These are phyloP conservation scores for Arachis stenosperma DNA, from an alignment of 306 rosid genomes.

Conservation along the genomic window DNA sequence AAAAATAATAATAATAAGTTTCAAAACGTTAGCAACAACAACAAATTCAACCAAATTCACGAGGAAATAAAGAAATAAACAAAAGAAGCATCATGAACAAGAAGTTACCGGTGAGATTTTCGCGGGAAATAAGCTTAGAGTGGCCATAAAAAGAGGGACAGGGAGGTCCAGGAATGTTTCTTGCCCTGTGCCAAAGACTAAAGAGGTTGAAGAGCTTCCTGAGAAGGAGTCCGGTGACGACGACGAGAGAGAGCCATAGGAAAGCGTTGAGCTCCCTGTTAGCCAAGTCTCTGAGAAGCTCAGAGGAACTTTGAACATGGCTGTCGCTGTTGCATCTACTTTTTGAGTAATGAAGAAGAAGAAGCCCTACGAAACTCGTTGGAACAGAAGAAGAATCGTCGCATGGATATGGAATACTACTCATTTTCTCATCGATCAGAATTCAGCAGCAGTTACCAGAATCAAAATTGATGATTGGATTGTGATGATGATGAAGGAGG, in stretches of 20 bases:
- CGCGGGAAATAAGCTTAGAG: conserved; percentile 54
- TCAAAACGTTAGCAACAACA: neutral
- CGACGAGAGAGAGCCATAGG: conserved; percentile 62
- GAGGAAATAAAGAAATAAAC: too few relatives aligned
- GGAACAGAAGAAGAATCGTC: conserved; percentile 36
- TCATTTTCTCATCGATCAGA: conserved; percentile 57
- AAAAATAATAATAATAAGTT: neutral
- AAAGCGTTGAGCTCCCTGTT: conserved; percentile 76
- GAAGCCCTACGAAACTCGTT: conserved; percentile 40
- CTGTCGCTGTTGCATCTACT: conserved; percentile 17
- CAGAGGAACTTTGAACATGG: conserved; percentile 26
- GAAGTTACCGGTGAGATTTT: conserved; percentile 60
- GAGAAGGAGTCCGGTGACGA: conserved; percentile 54
- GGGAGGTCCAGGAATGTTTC: conserved; percentile 67
- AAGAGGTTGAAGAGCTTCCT: conserved; percentile 43
- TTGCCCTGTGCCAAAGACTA: conserved; percentile 53
- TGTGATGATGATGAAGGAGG: too few relatives aligned
- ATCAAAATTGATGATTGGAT: neutral
- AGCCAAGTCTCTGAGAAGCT: conserved; percentile 55
- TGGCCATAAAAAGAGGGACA: conserved; percentile 62
- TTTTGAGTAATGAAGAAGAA: conserved; percentile 46
- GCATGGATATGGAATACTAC: conserved; percentile 14
- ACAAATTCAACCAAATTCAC: neutral
- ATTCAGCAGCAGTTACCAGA: too few relatives aligned
- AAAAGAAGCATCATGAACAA: neutral